Percentiles rank a stretch among this genome's conserved stretches.
These are phyloP conservation scores for Nitzschia inconspicua DNA, from an alignment of 108 stramenopile species.

Conservation along the genomic window DNA sequence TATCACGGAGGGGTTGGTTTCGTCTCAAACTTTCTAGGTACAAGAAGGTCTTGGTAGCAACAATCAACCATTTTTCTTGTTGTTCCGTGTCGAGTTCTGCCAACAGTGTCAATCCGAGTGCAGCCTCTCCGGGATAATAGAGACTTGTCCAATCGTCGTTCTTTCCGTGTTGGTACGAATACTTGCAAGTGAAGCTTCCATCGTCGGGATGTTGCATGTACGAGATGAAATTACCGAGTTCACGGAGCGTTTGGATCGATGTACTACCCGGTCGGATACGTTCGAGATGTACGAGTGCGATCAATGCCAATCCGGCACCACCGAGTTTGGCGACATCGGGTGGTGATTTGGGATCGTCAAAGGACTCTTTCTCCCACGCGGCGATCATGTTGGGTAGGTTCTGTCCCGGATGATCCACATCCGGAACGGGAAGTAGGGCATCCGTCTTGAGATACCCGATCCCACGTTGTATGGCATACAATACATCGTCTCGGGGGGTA, in stretches of 20 bases:
- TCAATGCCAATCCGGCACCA: constrained; percentile 25
- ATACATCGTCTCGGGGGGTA: background rate
- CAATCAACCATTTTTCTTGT: constrained; percentile 11
- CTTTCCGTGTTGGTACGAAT: constrained; percentile 5
- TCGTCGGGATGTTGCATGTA: constrained; percentile 18
- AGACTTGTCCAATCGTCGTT: constrained; percentile 12
- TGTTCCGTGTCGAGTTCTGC: constrained; percentile 19
- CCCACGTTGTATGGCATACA: constrained; percentile 8
- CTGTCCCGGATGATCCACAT: background rate
- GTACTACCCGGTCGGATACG: constrained; percentile 1
- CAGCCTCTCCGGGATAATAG: constrained; percentile 40
- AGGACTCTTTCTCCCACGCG: constrained; percentile 12
- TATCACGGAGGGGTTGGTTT: constrained; percentile 5
- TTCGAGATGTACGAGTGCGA: constrained; percentile 19
- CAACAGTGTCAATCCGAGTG: constrained; percentile 19
- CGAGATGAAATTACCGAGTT: constrained; percentile 24
- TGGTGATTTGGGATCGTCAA: background rate
- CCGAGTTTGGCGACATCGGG: constrained; percentile 25
- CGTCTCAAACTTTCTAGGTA: constrained; percentile 24
- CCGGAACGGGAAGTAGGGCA: constrained; percentile 19
- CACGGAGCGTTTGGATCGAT: constrained; percentile 5
- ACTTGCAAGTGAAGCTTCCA: constrained; percentile 16
- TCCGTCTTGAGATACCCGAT: constrained; percentile 11
- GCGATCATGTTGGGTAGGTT: constrained; percentile 4
- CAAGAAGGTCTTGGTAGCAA: constrained; percentile 17